Conservation (phyloP, 495 filamentous ascomycete genomes). For the Articulospora tetracladia region DNA sequence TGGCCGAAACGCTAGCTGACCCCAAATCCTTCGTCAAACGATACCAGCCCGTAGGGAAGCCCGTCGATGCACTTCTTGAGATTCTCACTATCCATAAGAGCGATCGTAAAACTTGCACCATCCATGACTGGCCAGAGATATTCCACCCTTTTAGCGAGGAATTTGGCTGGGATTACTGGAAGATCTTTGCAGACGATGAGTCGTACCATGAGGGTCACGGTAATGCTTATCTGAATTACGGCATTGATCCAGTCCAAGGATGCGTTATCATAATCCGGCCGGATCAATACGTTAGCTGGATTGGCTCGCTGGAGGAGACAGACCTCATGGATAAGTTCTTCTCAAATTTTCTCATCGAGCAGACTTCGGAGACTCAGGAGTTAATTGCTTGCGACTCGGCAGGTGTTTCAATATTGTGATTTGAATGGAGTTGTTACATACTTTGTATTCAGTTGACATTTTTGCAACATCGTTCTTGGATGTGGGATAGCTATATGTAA, state of each 20-base stretch:
- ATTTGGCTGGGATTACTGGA: conserved; percentile 48
- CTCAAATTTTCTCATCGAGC: not conserved
- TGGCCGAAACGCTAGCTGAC: not conserved
- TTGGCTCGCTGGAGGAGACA: too few species aligned
- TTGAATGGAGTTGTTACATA: too few species aligned
- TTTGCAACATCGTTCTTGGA: too few species aligned
- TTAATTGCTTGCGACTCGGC: too few species aligned
- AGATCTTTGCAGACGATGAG: conserved; percentile 64
- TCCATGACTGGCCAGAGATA: not conserved
- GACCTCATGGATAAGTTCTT: too few species aligned
- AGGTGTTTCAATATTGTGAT: too few species aligned
- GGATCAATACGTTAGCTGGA: conserved; percentile 66
- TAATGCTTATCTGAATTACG: conserved; percentile 58
- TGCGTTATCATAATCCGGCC: conserved; percentile 59
- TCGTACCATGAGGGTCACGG: conserved; percentile 62
- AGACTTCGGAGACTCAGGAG: too few species aligned
- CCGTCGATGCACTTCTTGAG: too few species aligned
- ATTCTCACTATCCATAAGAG: not conserved
- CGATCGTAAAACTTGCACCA: not conserved
- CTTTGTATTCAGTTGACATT: too few species aligned
- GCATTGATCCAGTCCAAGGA: conserved; percentile 47
- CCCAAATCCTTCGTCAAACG: not conserved
- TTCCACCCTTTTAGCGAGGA: not conserved
- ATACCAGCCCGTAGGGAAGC: too few species aligned
- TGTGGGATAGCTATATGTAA: too few species aligned